phyloP scores from a whole-genome alignment of 495 filamentous ascomycete species.

The Tuber melanosporum region DNA sequence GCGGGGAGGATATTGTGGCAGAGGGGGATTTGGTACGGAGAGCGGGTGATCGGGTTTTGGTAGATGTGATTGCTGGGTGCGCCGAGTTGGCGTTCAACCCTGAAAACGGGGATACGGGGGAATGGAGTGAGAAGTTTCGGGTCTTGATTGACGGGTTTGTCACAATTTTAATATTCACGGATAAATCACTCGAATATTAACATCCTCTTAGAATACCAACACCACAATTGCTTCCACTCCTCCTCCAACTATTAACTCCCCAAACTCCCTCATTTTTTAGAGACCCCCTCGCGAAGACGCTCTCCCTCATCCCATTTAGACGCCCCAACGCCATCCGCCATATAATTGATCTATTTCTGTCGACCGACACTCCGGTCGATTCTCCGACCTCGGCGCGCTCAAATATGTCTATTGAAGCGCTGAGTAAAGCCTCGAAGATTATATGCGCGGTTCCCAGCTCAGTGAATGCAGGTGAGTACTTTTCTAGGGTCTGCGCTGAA shows the following conservation, averaged over 20 bases:
- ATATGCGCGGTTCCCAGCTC: constrained; percentile 53
- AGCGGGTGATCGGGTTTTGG: constrained; percentile 27
- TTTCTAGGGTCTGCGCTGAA: constrained; percentile 51
- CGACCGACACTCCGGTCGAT: constrained; percentile 19
- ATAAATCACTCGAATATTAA: constrained; percentile 25
- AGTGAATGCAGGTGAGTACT: constrained; percentile 47
- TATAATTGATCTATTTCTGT: constrained; percentile 40
- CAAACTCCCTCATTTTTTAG: constrained; percentile 22
- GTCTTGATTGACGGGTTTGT: constrained; percentile 49
- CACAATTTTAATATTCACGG: constrained; percentile 8
- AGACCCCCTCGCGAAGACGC: constrained; percentile 20
- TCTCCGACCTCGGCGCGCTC: constrained; percentile 7
- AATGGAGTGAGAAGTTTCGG: constrained; percentile 41
- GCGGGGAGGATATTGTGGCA: constrained; percentile 11
- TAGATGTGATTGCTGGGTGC: constrained; percentile 43
- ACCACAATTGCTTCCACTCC: constrained; percentile 21
- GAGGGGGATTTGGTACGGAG: constrained; percentile 11
- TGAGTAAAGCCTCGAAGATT: constrained; percentile 54
- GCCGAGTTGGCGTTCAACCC: constrained; percentile 42
- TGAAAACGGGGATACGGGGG: constrained; percentile 22
- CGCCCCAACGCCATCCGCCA: constrained; percentile 33
- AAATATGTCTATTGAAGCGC: constrained; percentile 52
- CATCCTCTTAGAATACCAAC: constrained; percentile 32
- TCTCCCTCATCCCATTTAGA: constrained; percentile 35
- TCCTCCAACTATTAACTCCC: constrained; percentile 38